Conservation (phyloP, 495 filamentous ascomycete genomes). For the Penicillium paradoxum region DNA sequence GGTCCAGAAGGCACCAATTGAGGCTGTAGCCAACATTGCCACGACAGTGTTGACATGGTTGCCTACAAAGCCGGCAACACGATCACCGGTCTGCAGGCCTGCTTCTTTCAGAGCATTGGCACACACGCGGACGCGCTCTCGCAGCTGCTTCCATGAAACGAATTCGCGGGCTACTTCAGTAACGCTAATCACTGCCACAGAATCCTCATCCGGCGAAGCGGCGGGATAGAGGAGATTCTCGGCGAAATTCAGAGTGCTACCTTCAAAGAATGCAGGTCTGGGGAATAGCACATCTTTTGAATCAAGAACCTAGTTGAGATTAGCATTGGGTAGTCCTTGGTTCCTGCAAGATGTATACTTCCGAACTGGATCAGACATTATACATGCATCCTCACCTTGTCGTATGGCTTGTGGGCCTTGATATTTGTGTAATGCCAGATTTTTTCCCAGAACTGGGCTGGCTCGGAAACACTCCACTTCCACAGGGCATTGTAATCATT, state of each 20-base stretch:
- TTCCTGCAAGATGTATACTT: neutral
- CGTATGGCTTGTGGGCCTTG: conserved; percentile 58
- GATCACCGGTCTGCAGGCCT: conserved; percentile 60
- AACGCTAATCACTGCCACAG: conserved; percentile 63
- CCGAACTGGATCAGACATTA: neutral
- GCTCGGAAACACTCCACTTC: conserved; percentile 76
- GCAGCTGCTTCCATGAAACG: conserved; percentile 75
- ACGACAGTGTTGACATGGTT: conserved; percentile 82
- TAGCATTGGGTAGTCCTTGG: conserved; percentile 1
- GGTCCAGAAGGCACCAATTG: conserved; percentile 86
- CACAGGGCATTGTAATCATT: conserved; percentile 65
- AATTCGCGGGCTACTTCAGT: conserved; percentile 65
- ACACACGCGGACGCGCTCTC: conserved; percentile 70
- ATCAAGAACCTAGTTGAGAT: conserved; percentile 58
- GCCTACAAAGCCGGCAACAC: conserved; percentile 80
- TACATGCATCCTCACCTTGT: conserved; percentile 57
- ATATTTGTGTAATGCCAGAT: conserved; percentile 79
- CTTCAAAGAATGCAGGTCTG: conserved; percentile 75
- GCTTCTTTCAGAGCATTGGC: conserved; percentile 62
- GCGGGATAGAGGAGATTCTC: conserved; percentile 84
- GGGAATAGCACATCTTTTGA: conserved; percentile 70
- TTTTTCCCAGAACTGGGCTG: conserved; percentile 76
- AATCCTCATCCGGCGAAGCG: conserved; percentile 51
- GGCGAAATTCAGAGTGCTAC: conserved; percentile 78
- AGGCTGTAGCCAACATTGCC: conserved; percentile 76